Evolutionary conservation across 768 basidiomycete species (phyloP), one percentile per base, ranked within the genome.

Genomic region (Pleurotus giganteus): DNA sequence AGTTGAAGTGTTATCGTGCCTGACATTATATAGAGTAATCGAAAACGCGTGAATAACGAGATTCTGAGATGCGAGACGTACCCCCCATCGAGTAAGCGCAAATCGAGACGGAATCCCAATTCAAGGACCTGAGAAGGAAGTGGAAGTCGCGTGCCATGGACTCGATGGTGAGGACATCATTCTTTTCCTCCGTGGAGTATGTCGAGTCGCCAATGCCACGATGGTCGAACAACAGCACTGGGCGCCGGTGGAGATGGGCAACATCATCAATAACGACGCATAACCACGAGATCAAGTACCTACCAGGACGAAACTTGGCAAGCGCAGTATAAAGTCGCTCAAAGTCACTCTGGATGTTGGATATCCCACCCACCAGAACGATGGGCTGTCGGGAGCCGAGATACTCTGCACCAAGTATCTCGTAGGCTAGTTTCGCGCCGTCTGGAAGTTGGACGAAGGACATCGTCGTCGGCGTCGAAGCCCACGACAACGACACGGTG

Each of bases 1-100:
- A 79, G 62, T 57, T 79, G 74, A 47, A 79, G 77, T 2, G 73
- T 66, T 42, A 80, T 60, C 5, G 72, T 66, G 39, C 77, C 78
- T 79, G 44, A 28, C 17, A 31, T 15, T 37, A 19, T 11, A 53
- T 17, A 17, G 34, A 15, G n/a, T 4, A 12, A 9, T 37, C 15
- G 37, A 29, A 29, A 53, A 13, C 12, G 26, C 19, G 2, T 45
- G 12, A 32, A 53, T 23, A 28, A 52, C 29, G 21, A 8, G 27
- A 26, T 57, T 13, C 19, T 28, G 29, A 34, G 15, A 17, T 32
- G 12, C 13, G 31, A 47, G 24, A 57, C 68, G 52, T 58, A 78
- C 79, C 79, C 52, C 79, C 79, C 79, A 81, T 79, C 1, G 79
- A 81, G 62, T 73, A 79, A 3, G 78, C 79, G 51, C 78, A 76